Base-by-base conservation (phyloP, 2,329 filamentous ascomycete species). In the Pseudogymnoascus sp. region DNA sequence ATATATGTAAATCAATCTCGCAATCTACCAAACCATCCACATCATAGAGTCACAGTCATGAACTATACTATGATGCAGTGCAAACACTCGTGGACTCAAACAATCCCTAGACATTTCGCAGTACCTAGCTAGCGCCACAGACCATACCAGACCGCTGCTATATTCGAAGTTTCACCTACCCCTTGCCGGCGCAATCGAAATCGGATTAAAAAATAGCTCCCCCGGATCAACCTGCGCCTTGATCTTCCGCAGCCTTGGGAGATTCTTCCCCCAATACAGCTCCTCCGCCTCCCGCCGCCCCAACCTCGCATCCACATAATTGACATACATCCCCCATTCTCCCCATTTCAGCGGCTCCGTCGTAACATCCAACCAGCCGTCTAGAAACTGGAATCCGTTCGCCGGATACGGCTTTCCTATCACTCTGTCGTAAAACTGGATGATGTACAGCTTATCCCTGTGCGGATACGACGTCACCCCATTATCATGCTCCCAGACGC, bases 401-500 rank as follows among this genome's bases (percentile, higher is more conserved):
- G 6, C 7, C 7, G 23, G 47, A 14, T 54, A 54, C 23, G 26
- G 7, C 1, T 73, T 73, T 0, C 78, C 74, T 0, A 83, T 68
- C 16, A 80, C 82, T 47, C 87, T 69, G 7, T 78, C 83, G 69
- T 87, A 88, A 0, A 81, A 82, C 70, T 88, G 83, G 70, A 85
- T 81, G 75, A 85, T 86, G 73, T 87, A 82, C 40, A 87, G 68
- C 66, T 83, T 83, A 75, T 88, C 82, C 59, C 86, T 80, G 69
- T 88, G 85, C 0, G 82, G 79, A 69, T 86, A 88, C 7, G 85
- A 81, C 0, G 86, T 87, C 0, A 82, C 75, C 63, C 88, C 84
- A 67, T 78, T 80, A 10, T 54, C 47, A 14, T n/a, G 14, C 47
- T n/a, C 47, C 47, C 47, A 54, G 47, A 54, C 26, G 23, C 23